These are phyloP conservation scores for Jasminum sambac DNA, from an alignment of 257 asterid species.

Conservation along the genomic window DNA sequence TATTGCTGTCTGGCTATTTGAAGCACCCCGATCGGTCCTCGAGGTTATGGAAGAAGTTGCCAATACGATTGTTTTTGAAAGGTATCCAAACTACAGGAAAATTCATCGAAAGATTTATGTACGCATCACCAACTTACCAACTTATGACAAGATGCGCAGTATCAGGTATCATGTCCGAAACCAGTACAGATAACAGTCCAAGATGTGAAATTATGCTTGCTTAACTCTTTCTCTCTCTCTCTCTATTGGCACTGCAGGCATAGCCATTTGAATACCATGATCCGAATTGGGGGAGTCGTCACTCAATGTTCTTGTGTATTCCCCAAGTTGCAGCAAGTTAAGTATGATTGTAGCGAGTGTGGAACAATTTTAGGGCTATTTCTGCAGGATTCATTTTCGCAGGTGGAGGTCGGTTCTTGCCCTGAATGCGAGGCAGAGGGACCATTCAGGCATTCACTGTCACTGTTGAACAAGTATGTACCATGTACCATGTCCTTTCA, in stretches of 20 bases:
- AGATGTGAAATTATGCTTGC: background rate
- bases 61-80: constrained; percentile 74
- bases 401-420: constrained; percentile 96
- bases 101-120: constrained; percentile 86
- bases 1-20: constrained; percentile 98
- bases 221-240: background rate
- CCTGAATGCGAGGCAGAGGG: constrained; percentile 96
- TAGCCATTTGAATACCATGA: constrained; percentile 94
- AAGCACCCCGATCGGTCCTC: constrained; percentile 97
- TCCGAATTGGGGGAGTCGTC: constrained; percentile 97
- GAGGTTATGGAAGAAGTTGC: constrained; percentile 99
- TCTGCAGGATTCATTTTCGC: constrained; percentile 95
- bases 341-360: constrained; percentile 87
- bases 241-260: constrained; percentile 61
- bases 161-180: constrained; percentile 55
- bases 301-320: constrained; percentile 96
- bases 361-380: constrained; percentile 92
- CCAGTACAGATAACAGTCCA: constrained; percentile 9
- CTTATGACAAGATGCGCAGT: constrained; percentile 92
- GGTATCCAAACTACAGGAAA: constrained; percentile 83
- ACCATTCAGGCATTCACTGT: constrained; percentile 93
- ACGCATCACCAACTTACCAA: constrained; percentile 91
- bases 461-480: constrained; percentile 85
- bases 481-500: constrained; percentile 2
- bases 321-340: constrained; percentile 95